A percentile compares a stretch with the other conserved stretches of the same genome.
Conservation (phyloP, 2,329 filamentous ascomycete genomes). For the Pestalotiopsis sp. region DNA sequence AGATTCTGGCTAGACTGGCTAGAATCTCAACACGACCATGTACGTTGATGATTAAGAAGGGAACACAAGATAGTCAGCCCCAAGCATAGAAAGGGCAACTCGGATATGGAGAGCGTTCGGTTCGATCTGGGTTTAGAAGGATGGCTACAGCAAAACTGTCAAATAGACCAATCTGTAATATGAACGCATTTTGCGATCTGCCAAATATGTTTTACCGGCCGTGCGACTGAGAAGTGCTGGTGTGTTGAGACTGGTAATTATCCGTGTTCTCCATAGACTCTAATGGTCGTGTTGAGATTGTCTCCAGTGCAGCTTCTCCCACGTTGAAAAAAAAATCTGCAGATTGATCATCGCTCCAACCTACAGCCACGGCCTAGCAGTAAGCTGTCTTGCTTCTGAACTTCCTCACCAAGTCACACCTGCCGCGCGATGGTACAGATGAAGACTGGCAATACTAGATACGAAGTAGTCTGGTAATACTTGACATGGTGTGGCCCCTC, state of each 20-base stretch:
- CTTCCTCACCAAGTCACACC: not conserved
- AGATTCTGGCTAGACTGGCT: not conserved
- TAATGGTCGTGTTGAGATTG: too few relatives aligned
- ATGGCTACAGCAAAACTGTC: constrained; percentile 7
- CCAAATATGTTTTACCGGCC: not conserved
- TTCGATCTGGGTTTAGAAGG: constrained; percentile 13
- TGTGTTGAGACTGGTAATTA: too few relatives aligned
- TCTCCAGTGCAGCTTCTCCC: too few relatives aligned
- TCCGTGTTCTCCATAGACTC: too few relatives aligned
- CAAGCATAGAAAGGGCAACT: not conserved
- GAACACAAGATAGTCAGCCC: constrained; percentile 10
- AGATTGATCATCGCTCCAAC: too few relatives aligned
- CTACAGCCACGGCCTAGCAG: too few relatives aligned
- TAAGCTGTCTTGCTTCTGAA: not conserved
- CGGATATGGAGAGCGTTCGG: constrained; percentile 5
- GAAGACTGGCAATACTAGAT: not conserved
- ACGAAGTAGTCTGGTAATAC: not conserved
- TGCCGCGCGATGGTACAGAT: not conserved
- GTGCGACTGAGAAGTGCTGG: not conserved
- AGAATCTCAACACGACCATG: constrained; percentile 8
- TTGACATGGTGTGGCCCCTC: not conserved
- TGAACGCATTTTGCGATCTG: constrained; percentile 10
- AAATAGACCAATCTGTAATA: constrained; percentile 17
- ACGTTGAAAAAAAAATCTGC: too few relatives aligned
- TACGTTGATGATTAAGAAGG: constrained; percentile 16